Evolutionary conservation across 257 asterid species (phyloP), one percentile per base, ranked within the genome.

Genomic region (Penstemon barbatus): DNA sequence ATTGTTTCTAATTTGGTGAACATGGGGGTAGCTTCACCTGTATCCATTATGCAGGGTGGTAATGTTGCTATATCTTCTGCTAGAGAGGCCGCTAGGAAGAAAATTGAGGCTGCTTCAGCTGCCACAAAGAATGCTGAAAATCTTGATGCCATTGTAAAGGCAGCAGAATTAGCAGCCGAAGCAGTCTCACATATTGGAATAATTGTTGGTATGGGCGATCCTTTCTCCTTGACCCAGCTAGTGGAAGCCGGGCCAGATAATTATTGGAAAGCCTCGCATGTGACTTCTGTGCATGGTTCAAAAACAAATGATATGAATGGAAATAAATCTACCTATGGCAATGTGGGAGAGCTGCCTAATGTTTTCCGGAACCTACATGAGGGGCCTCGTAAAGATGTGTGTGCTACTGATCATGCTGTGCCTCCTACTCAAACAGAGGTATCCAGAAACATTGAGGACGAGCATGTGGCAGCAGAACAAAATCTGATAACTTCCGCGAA

Each of bases 111-210:
- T 83, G 96, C 99, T 81, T 89, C 97, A 65, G 87, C 95, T 80
- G 98, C 96, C 62, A 79, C 97, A n/a, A 87, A 81, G 77, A 92
- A 95, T 72, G 98, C 99, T 54, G 96, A 86, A 76, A 91, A 86
- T 80, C 85, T 89, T 72, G 97, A 91, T 66, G 90, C 98, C 40
- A 86, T 95, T 77, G 86, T 91, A 6, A 95, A 81, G 74, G 98
- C 99, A 41, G 97, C 98, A 36, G 98, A 91, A 82, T 77, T 95
- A 78, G 95, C 99, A 62, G 88, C 98, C 65, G 97, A 89, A 76
- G 99, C 99, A 9, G 95, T 95, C 58, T 85, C 96, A 60, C 99
- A 91, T 74, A 88, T 92, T 51, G 98, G 97, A 58, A 89, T 82
- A 77, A 80, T 91, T 86, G 96, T 86, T 25, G 81, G 96, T n/a